Evolutionary conservation across 2,329 filamentous ascomycete genomes (phyloP), one percentile per base, ranked within the genome.

Genomic region (Trichoderma atrobrunneum): DNA sequence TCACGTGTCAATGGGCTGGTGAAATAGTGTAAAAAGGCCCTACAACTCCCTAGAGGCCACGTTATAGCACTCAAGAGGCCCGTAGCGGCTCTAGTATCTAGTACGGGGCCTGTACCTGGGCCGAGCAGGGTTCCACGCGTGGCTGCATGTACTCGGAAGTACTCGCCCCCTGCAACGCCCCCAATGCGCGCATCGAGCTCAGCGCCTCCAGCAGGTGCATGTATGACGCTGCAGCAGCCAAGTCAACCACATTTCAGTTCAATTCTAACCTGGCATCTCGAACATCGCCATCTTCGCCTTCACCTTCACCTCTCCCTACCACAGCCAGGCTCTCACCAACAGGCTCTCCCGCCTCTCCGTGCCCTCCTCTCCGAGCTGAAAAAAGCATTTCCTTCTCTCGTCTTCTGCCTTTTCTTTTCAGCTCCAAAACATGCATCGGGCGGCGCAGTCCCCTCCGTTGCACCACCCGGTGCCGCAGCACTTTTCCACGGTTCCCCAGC

Each of bases 381-480:
- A 72, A 73, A 71, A 74, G 73, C 75, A 76, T 64, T 51, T 21
- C 74, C 68, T 65, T 57, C 30, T 71, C 34, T 72, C 36, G 10
- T 66, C 69, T 54, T 73, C 65, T 51, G 51, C 43, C 65, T 68
- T 60, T 60, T 60, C 56, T n/a, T 36, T 21, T 24, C 57, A 61
- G 16, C 24, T 68, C 57, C 68, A 28, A 65, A 72, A 72, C 16
- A 98, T 98, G 95, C 95, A 98, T 85, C 92, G 94, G 81, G 87
- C 91, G 80, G 87, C 90, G 82, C 93, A 95, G 79, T 97, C 94
- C 80, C 95, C 95, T 80, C 95, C 95, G 76, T 90, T 98, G 77
- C 96, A 98, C 83, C 96, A 98, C 81, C 96, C 96, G 72, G 94
- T 98, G 72, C 96, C 96, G 74, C 96, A 99, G 83, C 96, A 99